Percentiles rank a stretch among this genome's conserved stretches.
Conservation (phyloP, 345 rosid genomes). For the Nephelium lappaceum region DNA sequence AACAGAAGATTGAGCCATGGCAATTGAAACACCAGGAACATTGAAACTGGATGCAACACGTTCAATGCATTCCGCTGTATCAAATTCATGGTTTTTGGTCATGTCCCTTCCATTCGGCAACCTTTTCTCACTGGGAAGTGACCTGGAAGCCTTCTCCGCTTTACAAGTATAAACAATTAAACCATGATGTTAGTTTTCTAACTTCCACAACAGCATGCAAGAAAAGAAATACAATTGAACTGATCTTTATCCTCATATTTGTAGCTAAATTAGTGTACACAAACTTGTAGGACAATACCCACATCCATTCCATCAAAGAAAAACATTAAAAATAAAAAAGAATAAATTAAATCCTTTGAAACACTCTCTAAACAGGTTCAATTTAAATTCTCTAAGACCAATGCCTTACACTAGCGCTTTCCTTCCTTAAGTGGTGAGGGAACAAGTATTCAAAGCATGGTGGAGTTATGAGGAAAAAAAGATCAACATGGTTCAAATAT, state of each 20-base stretch:
- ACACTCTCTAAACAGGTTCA: not conserved
- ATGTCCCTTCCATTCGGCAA: constrained; percentile 50
- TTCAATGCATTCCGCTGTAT: constrained; percentile 52
- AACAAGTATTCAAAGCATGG: not conserved
- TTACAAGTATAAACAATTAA: constrained; percentile 26
- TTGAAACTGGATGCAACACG: constrained; percentile 47
- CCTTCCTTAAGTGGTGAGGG: not conserved
- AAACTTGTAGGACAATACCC: not conserved
- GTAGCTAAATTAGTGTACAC: not conserved
- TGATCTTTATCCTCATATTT: not conserved
- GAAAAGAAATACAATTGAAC: not conserved
- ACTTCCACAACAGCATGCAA: not conserved
- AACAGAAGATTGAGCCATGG: constrained; percentile 55
- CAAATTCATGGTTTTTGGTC: constrained; percentile 48
- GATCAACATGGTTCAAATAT: not conserved
- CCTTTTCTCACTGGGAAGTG: constrained; percentile 41
- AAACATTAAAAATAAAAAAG: not conserved
- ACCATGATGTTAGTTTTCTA: not conserved
- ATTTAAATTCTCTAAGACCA: not conserved
- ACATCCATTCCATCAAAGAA: not conserved
- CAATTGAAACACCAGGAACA: constrained; percentile 56
- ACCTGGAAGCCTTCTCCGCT: constrained; percentile 46
- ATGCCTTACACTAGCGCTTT: too few species aligned
- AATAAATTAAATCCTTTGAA: not conserved
- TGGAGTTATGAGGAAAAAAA: not conserved